These are phyloP conservation scores for Candida methanosorbosa DNA, from an alignment of 805 yeast genomes.

Conservation along the genomic window DNA sequence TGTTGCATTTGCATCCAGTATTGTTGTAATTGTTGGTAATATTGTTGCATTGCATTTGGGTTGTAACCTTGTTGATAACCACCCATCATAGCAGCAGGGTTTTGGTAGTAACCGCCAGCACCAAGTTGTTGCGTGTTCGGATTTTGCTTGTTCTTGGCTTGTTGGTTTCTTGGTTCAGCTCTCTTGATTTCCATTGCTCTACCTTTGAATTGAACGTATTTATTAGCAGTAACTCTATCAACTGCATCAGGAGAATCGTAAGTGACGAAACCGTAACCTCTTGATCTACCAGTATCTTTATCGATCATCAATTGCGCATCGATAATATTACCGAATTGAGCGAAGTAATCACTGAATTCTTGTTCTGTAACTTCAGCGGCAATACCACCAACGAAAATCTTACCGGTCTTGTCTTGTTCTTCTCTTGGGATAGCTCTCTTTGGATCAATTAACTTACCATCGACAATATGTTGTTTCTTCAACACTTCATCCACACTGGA, in stretches of 20 bases:
- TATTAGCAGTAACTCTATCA: constrained; percentile 75
- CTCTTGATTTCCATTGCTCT: constrained; percentile 77
- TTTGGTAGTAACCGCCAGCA: constrained; percentile 6
- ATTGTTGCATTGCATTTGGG: constrained; percentile 36
- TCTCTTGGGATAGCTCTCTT: constrained; percentile 96
- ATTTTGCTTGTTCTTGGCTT: constrained; percentile 30
- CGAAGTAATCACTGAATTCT: constrained; percentile 80
- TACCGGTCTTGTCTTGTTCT: constrained; percentile 94
- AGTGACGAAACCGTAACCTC: constrained; percentile 96
- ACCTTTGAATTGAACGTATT: constrained; percentile 78
- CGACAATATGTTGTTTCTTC: constrained; percentile 78
- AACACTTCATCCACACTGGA: constrained; percentile 79
- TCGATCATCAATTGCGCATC: constrained; percentile 97
- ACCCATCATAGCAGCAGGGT: constrained; percentile 8
- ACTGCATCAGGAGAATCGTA: constrained; percentile 93
- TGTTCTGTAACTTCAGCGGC: constrained; percentile 88
- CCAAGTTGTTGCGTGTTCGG: constrained; percentile 7
- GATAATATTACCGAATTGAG: constrained; percentile 81
- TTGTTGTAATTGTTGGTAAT: constrained; percentile 54
- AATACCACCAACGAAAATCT: constrained; percentile 95
- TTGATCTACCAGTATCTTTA: constrained; percentile 91
- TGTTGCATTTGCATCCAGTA: constrained; percentile 58
- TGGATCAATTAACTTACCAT: constrained; percentile 95
- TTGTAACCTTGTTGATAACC: constrained; percentile 14
- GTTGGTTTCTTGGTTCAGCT: constrained; percentile 76